Conservation (phyloP, 2,329 filamentous ascomycete genomes). For the Trichoderma lentiforme region DNA sequence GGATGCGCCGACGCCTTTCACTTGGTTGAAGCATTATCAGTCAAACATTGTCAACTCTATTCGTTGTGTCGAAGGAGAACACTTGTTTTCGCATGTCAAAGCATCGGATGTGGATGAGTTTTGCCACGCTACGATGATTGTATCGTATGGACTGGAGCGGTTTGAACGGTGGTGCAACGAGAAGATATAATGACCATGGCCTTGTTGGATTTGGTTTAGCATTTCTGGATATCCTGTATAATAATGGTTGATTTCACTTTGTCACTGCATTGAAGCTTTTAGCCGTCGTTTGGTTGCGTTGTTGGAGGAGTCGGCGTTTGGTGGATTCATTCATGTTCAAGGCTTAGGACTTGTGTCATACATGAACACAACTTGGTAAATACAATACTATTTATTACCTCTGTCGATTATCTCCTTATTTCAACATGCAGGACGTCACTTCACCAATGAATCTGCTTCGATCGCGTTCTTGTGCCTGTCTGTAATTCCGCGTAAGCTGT, state of each 20-base stretch:
- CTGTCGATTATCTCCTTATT: neutral
- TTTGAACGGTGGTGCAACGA: constrained; percentile 9
- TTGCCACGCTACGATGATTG: constrained; percentile 5
- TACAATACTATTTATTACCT: no score
- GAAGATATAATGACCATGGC: neutral
- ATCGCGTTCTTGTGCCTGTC: neutral
- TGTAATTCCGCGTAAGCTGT: neutral
- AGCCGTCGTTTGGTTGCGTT: neutral
- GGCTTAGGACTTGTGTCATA: neutral
- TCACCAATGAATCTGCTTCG: neutral
- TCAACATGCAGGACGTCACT: neutral
- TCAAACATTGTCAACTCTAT: neutral
- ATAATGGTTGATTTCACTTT: neutral
- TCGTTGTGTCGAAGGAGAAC: neutral
- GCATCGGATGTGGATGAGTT: constrained; percentile 7
- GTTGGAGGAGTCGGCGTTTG: neutral
- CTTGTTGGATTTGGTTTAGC: neutral
- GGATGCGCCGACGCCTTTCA: neutral
- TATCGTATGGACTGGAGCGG: constrained; percentile 1
- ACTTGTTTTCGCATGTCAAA: neutral
- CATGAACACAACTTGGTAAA: neutral
- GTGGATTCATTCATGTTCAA: neutral
- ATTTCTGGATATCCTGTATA: neutral
- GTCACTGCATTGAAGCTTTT: neutral
- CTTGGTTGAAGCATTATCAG: neutral